These are phyloP conservation scores for Talaromyces trachyspermus DNA, from an alignment of 495 filamentous ascomycete genomes.

Conservation along the genomic window DNA sequence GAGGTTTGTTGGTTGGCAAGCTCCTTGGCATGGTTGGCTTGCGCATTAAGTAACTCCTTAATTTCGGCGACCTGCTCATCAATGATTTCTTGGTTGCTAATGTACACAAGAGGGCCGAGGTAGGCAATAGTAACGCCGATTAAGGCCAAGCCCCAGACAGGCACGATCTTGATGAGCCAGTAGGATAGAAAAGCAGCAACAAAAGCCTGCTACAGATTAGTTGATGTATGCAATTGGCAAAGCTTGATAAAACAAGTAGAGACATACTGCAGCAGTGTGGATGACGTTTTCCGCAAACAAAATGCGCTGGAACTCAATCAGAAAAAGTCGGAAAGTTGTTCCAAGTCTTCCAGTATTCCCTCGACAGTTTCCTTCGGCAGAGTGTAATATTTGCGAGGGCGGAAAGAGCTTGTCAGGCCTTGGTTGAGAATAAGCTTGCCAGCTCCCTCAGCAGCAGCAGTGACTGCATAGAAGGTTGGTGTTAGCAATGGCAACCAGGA, in stretches of 20 bases:
- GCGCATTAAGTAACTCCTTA: conserved; percentile 64
- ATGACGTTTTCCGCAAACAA: conserved; percentile 89
- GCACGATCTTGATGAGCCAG: conserved; percentile 87
- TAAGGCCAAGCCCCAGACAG: conserved; percentile 84
- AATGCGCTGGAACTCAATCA: conserved; percentile 93
- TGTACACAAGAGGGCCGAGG: conserved; percentile 83
- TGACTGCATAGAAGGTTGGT: conserved; percentile 38
- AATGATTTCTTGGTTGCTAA: conserved; percentile 88
- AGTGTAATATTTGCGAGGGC: conserved; percentile 88
- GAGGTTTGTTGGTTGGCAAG: conserved; percentile 76
- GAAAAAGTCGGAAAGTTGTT: conserved; percentile 93
- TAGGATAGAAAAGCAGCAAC: conserved; percentile 76
- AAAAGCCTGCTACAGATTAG: conserved; percentile 53
- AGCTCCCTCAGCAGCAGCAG: conserved; percentile 65
- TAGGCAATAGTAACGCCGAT: conserved; percentile 70
- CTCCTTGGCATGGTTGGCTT: conserved; percentile 73
- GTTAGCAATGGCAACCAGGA: conserved; percentile 23
- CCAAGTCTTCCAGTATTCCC: conserved; percentile 68
- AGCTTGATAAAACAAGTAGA: conserved; percentile 7
- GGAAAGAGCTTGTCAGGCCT: conserved; percentile 77
- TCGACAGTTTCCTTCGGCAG: conserved; percentile 80
- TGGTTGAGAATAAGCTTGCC: conserved; percentile 69
- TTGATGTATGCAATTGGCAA: conserved; percentile 11
- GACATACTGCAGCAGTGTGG: conserved; percentile 70
- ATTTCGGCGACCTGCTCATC: conserved; percentile 72